Conservation (phyloP, 495 filamentous ascomycete species). For the Penicillium dipodomyicola region DNA sequence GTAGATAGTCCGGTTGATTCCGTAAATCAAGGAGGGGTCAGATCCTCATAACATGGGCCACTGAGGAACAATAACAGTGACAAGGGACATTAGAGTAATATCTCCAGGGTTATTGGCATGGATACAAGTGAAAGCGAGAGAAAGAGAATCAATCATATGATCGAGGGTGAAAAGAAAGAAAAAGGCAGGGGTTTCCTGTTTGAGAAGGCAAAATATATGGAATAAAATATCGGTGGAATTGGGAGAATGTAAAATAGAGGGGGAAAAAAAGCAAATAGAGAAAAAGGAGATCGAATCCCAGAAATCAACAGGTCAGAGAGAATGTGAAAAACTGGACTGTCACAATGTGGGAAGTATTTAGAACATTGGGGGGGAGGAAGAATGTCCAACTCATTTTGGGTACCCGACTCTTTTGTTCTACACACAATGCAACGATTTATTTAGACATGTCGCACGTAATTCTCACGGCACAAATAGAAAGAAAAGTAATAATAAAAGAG, state of each 20-base stretch:
- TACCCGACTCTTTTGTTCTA: constrained; percentile 9
- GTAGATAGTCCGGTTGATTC: not conserved
- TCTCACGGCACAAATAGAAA: not conserved
- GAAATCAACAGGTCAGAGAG: not conserved
- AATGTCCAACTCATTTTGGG: constrained; percentile 14
- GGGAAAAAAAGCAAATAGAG: not conserved
- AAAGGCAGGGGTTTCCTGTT: constrained; percentile 4
- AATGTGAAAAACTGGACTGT: constrained; percentile 15
- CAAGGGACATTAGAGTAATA: not conserved
- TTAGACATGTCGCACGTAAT: not conserved
- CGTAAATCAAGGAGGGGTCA: constrained; percentile 6
- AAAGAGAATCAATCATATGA: constrained; percentile 7
- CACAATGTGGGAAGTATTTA: constrained; percentile 11
- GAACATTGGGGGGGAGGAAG: not conserved
- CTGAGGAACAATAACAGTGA: not conserved
- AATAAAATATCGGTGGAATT: not conserved
- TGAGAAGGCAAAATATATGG: not conserved
- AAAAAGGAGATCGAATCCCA: not conserved
- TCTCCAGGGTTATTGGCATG: not conserved
- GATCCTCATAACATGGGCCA: constrained; percentile 6
- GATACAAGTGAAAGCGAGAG: not conserved
- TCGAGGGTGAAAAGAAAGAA: not conserved
- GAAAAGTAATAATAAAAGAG: not conserved
- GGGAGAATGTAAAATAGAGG: not conserved
- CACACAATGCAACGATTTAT: not conserved